phyloP scores from a whole-genome alignment of 495 filamentous ascomycete species.

The Aspergillus campestris region DNA sequence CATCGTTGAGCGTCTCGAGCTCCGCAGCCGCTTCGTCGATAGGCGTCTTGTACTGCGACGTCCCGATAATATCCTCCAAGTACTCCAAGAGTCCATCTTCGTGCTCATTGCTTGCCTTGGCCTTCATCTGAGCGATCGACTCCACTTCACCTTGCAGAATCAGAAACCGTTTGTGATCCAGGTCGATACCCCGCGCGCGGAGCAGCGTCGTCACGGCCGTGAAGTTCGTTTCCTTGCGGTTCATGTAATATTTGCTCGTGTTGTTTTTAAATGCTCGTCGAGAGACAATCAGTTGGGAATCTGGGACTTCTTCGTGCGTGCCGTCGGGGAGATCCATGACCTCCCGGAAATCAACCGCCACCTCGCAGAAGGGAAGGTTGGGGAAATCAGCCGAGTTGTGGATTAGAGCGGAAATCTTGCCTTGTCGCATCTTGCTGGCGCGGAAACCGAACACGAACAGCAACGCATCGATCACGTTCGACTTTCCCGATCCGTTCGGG shows the following conservation, averaged over 20 bases:
- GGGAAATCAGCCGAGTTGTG: slow-evolving; percentile 88
- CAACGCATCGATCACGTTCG: slow-evolving; percentile 95
- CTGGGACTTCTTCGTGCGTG: slow-evolving; percentile 60
- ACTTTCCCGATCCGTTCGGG: slow-evolving; percentile 96
- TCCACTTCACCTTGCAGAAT: slow-evolving; percentile 98
- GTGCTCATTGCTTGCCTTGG: slow-evolving; percentile 87
- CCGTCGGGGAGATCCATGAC: slow-evolving; percentile 81
- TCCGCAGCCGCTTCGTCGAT: slow-evolving; percentile 89
- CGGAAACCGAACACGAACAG: slow-evolving; percentile 98
- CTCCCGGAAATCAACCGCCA: slow-evolving; percentile 91
- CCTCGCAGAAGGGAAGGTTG: slow-evolving; percentile 81
- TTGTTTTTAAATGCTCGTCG: slow-evolving; percentile 96
- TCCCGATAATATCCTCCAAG: slow-evolving; percentile 96
- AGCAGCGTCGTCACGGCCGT: slow-evolving; percentile 85
- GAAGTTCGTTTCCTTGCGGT: slow-evolving; percentile 79
- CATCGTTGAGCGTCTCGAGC: slow-evolving; percentile 85
- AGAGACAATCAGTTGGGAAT: slow-evolving; percentile 79
- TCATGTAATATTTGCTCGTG: slow-evolving; percentile 95
- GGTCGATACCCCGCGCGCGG: slow-evolving; percentile 78
- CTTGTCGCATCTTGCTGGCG: slow-evolving; percentile 98
- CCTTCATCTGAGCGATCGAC: slow-evolving; percentile 98
- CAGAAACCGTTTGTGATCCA: slow-evolving; percentile 96
- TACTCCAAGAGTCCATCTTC: slow-evolving; percentile 96
- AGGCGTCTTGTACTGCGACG: slow-evolving; percentile 91
- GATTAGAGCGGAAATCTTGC: slow-evolving; percentile 94